These are phyloP conservation scores for Discostella stelligera DNA, from an alignment of 352 stramenopile species.

Conservation along the genomic window DNA sequence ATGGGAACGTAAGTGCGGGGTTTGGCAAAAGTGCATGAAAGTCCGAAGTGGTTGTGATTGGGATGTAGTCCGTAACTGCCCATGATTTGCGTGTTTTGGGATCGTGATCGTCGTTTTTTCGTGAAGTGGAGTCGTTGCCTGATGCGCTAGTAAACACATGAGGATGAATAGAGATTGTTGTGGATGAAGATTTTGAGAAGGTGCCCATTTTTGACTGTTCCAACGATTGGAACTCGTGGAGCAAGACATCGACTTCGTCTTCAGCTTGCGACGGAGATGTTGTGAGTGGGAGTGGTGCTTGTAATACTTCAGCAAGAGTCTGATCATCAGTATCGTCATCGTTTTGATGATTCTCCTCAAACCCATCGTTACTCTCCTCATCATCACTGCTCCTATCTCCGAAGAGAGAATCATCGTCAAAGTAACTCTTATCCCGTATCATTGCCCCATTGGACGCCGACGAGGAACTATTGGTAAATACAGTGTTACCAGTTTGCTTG, in stretches of 20 bases:
- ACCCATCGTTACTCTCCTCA: conserved; percentile 33
- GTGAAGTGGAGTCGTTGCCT: neutral
- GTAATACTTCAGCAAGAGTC: neutral
- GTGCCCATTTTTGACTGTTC: conserved; percentile 8
- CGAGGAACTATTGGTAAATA: neutral
- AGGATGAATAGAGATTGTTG: conserved; percentile 38
- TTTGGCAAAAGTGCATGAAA: conserved; percentile 72
- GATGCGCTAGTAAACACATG: conserved; percentile 7
- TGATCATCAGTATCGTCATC: conserved; percentile 19
- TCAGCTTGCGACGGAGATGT: neutral
- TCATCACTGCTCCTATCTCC: conserved; percentile 61
- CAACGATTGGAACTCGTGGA: conserved; percentile 56
- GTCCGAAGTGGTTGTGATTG: conserved; percentile 51
- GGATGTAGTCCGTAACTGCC: conserved; percentile 69
- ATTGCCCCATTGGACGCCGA: neutral
- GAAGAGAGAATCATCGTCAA: conserved; percentile 82
- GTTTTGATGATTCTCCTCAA: conserved; percentile 22
- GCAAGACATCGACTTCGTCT: conserved; percentile 68
- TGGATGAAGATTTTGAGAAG: conserved; percentile 15
- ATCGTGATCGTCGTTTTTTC: conserved; percentile 23
- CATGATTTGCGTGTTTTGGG: conserved; percentile 62
- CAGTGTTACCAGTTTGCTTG: neutral
- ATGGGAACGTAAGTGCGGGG: conserved; percentile 81
- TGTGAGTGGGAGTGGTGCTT: neutral
- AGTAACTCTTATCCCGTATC: conserved; percentile 66